Evolutionary conservation across 2,329 filamentous ascomycete species (phyloP).

Genomic region (Colletotrichum echinochloae): DNA sequence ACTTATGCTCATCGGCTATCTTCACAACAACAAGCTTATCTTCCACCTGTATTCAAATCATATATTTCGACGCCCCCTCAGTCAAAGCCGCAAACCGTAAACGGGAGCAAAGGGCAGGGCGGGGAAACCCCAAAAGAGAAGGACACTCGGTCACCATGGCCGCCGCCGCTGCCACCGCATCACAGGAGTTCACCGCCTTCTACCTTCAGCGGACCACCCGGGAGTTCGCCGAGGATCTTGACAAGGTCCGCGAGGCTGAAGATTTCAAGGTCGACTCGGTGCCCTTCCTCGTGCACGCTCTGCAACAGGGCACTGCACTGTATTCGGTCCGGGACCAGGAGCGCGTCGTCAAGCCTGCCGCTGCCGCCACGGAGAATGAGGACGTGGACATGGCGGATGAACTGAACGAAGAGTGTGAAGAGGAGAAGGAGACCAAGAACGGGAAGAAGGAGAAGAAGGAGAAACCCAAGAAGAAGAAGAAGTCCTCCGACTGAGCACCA

Average conservation of each 20-base stretch:
- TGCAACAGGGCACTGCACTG: slow-evolving; percentile 74
- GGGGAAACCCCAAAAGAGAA: neutral
- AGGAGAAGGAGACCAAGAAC: slow-evolving; percentile 11
- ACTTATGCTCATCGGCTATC: neutral
- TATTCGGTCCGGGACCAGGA: slow-evolving; percentile 64
- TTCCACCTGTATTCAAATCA: neutral
- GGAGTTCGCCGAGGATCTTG: slow-evolving; percentile 80
- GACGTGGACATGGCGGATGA: slow-evolving; percentile 23
- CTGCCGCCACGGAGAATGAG: slow-evolving; percentile 8
- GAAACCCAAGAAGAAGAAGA: slow-evolving; percentile 21
- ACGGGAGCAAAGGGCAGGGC: neutral
- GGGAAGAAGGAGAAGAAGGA: slow-evolving; percentile 27
- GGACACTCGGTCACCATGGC: neutral
- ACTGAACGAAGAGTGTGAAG: neutral
- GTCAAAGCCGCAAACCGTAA: neutral
- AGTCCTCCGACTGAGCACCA: slow-evolving; percentile 19
- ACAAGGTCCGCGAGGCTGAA: slow-evolving; percentile 74
- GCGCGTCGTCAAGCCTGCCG: slow-evolving; percentile 37
- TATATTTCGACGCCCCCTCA: too few relatives aligned
- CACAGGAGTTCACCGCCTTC: slow-evolving; percentile 67
- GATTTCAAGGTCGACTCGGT: slow-evolving; percentile 78
- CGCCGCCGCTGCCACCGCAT: slow-evolving; percentile 13
- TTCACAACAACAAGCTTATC: neutral
- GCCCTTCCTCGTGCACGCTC: slow-evolving; percentile 72
- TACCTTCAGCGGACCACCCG: slow-evolving; percentile 77